Percentiles rank a stretch among this genome's conserved stretches.
Evolutionary conservation across 2,329 filamentous ascomycete genomes (phyloP).

Genomic region (Aphanocladium album): DNA sequence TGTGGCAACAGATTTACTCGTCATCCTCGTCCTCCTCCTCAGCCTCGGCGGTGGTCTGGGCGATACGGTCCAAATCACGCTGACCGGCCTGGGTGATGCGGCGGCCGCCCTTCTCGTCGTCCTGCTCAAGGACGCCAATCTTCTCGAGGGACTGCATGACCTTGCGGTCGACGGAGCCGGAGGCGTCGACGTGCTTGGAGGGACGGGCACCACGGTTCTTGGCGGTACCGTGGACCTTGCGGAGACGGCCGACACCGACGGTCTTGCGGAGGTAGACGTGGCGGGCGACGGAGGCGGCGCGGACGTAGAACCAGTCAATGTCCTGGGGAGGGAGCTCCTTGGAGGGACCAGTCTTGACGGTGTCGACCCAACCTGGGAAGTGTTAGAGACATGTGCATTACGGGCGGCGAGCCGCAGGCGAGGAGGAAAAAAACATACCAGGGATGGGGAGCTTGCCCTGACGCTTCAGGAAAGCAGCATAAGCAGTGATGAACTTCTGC

Average conservation of each 20-base stretch:
- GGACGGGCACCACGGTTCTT: conserved; percentile 95
- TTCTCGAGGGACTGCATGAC: conserved; percentile 97
- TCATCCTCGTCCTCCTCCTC: conserved; percentile 64
- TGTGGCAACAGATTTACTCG: conserved; percentile 43
- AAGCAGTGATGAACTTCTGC: conserved; percentile 84
- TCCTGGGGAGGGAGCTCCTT: conserved; percentile 98
- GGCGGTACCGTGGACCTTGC: conserved; percentile 91
- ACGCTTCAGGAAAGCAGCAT: conserved; percentile 86
- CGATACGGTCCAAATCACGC: conserved; percentile 97
- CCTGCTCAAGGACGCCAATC: conserved; percentile 95
- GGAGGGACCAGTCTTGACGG: conserved; percentile 94
- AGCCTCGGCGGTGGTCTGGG: conserved; percentile 71
- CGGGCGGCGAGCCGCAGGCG: not conserved
- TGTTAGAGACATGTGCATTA: not conserved
- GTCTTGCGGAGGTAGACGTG: conserved; percentile 99
- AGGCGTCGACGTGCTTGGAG: conserved; percentile 92
- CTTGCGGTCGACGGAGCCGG: conserved; percentile 94
- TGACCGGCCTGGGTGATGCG: conserved; percentile 97
- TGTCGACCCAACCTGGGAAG: conserved; percentile 87
- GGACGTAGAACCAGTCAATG: conserved; percentile 93
- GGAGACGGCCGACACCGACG: conserved; percentile 94
- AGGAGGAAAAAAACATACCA: conserved; percentile 51
- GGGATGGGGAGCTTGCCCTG: conserved; percentile 90
- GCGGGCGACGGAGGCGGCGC: conserved; percentile 90
- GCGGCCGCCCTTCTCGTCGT: conserved; percentile 97